Evolutionary conservation across 1,284 basidiomycete species (phyloP).

Genomic region (Irpex lacteus): DNA sequence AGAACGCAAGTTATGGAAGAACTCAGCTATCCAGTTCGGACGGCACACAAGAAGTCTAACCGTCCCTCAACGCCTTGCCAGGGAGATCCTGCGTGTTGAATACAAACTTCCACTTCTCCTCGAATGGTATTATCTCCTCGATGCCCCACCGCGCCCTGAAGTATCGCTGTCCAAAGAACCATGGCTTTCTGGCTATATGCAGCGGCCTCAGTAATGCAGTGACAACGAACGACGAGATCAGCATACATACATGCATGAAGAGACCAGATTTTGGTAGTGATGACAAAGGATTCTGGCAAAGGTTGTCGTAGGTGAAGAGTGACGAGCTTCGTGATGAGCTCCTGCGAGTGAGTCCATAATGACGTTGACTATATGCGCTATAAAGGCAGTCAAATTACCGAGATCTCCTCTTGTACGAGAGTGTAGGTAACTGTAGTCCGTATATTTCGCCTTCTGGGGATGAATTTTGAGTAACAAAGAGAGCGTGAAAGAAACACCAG

Average conservation of each 20-base stretch:
- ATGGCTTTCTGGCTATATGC: slow-evolving; percentile 15
- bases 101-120: slow-evolving; percentile 27
- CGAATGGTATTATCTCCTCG: slow-evolving; percentile 15
- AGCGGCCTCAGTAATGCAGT: background rate
- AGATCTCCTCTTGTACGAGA: slow-evolving; percentile 22
- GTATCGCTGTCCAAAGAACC: slow-evolving; percentile 22
- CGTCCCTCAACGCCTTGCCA: background rate
- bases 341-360: slow-evolving; percentile 9
- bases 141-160: slow-evolving; percentile 24
- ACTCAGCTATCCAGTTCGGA: background rate
- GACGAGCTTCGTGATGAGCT: slow-evolving; percentile 20
- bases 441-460: slow-evolving; percentile 14
- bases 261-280: slow-evolving; percentile 19
- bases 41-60: background rate
- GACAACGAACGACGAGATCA: background rate
- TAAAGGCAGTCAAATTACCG: slow-evolving; percentile 14
- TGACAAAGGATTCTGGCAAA: slow-evolving; percentile 15
- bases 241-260: slow-evolving; percentile 18
- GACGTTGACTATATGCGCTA: background rate
- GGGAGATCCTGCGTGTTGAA: slow-evolving; percentile 14
- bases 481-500: background rate
- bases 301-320: slow-evolving; percentile 17
- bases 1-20: background rate
- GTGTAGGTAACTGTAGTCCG: slow-evolving; percentile 20
- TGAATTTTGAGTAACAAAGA: background rate